phyloP scores from a whole-genome alignment of 768 basidiomycete species.

The Termitomyces sp. region DNA sequence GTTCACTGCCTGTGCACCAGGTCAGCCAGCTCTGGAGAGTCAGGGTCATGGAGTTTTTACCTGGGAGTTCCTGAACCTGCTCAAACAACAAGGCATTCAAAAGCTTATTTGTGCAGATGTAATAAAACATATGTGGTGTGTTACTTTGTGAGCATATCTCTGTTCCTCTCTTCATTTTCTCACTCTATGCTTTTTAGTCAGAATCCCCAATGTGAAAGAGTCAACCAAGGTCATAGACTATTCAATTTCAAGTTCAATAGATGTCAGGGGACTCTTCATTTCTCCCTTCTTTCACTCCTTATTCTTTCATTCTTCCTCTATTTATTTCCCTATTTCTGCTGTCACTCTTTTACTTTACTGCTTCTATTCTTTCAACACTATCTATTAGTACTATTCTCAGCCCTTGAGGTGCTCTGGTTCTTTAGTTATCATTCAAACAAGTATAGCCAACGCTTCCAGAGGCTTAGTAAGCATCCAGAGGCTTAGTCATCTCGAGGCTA shows the following conservation, averaged over 20 bases:
- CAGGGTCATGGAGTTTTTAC: not conserved
- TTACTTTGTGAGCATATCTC: not conserved
- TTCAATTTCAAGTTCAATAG: not conserved
- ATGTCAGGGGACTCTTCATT: too few relatives aligned
- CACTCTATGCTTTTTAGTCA: not conserved
- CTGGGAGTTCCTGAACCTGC: not conserved
- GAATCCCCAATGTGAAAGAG: conserved; percentile 4
- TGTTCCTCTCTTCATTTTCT: not conserved
- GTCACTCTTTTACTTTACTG: too few relatives aligned
- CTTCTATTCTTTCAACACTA: too few relatives aligned
- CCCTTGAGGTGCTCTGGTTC: too few relatives aligned
- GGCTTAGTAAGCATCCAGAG: too few relatives aligned
- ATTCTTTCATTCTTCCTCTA: too few relatives aligned
- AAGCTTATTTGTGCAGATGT: conserved; percentile 2
- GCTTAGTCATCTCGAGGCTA: too few relatives aligned
- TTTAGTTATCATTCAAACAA: too few relatives aligned
- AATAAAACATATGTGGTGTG: not conserved
- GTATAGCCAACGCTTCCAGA: too few relatives aligned
- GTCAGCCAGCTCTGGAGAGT: not conserved
- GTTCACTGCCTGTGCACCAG: not conserved
- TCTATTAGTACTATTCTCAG: too few relatives aligned
- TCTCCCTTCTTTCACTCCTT: too few relatives aligned
- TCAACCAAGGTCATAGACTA: not conserved
- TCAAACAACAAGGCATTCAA: not conserved
- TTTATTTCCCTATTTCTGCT: too few relatives aligned